A percentile compares a stretch with the other conserved stretches of the same genome.
phyloP scores from a whole-genome alignment of 495 filamentous ascomycete genomes.

The Tricharina praecox region DNA sequence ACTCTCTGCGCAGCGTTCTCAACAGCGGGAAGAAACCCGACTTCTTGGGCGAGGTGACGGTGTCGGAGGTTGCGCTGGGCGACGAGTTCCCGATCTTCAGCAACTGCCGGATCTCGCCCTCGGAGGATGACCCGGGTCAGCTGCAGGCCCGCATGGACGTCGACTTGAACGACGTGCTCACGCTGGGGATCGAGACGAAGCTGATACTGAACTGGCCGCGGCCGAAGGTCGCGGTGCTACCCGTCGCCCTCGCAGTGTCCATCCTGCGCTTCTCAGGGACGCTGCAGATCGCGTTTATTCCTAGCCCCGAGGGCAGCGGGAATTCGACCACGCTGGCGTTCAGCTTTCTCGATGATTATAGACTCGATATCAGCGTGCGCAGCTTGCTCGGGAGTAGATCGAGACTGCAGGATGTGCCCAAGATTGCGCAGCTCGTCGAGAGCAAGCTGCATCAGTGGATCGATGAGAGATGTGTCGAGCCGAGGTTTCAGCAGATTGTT shows the following conservation, averaged over 20 bases:
- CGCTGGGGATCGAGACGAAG: conserved; percentile 83
- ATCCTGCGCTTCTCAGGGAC: conserved; percentile 92
- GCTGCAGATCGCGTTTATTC: conserved; percentile 78
- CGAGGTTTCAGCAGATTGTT: conserved; percentile 85
- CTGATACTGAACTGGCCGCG: conserved; percentile 86
- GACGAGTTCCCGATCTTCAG: conserved; percentile 98
- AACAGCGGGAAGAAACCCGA: conserved; percentile 75
- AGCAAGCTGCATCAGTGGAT: conserved; percentile 87
- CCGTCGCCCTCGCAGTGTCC: conserved; percentile 76
- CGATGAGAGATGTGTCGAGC: conserved; percentile 89
- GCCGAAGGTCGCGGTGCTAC: conserved; percentile 72
- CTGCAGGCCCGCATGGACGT: conserved; percentile 96
- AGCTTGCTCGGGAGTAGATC: conserved; percentile 83
- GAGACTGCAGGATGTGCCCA: conserved; percentile 85
- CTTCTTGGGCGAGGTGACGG: conserved; percentile 79
- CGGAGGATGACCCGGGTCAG: conserved; percentile 56
- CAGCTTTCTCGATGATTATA: conserved; percentile 87
- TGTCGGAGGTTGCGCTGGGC: conserved; percentile 82
- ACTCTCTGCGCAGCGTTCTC: conserved; percentile 70
- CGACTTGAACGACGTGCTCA: conserved; percentile 86
- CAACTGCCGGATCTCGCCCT: conserved; percentile 83
- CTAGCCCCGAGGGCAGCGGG: conserved; percentile 34
- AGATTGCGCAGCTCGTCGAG: conserved; percentile 90
- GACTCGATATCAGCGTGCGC: conserved; percentile 77
- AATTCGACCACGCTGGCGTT: conserved; percentile 69